These are phyloP conservation scores for Zalaria obscura DNA, from an alignment of 2,329 filamentous ascomycete genomes.

Conservation along the genomic window DNA sequence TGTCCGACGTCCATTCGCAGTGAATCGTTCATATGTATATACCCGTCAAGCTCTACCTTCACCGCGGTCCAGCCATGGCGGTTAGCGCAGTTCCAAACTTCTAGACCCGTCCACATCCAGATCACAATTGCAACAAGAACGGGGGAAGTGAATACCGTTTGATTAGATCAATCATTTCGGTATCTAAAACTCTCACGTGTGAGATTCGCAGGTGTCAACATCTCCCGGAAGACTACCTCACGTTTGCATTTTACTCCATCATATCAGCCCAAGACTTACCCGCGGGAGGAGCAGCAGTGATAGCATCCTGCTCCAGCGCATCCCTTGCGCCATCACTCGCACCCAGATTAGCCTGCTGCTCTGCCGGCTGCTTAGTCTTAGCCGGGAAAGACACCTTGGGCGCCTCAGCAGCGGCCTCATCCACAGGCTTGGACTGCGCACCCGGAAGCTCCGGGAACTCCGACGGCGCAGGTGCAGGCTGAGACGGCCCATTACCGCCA, in stretches of 20 bases:
- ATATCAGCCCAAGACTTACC: conserved; percentile 9
- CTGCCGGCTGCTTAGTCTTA: conserved; percentile 1
- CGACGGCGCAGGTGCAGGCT: conserved; percentile 21
- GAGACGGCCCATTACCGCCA: conserved; percentile 11
- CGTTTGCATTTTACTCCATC: conserved; percentile 4
- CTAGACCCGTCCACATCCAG: too few relatives aligned
- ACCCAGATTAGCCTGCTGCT: not conserved
- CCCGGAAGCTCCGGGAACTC: conserved; percentile 33
- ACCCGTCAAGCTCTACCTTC: too few relatives aligned
- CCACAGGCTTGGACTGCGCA: conserved; percentile 19
- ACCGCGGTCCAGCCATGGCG: too few relatives aligned
- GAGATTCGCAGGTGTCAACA: too few relatives aligned
- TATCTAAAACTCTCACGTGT: too few relatives aligned
- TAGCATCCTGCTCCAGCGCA: not conserved
- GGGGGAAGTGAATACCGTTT: too few relatives aligned
- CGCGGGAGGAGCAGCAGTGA: not conserved
- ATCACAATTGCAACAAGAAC: too few relatives aligned
- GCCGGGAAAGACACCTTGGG: conserved; percentile 4
- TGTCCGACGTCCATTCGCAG: too few relatives aligned
- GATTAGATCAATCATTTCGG: too few relatives aligned
- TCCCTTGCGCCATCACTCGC: conserved; percentile 1
- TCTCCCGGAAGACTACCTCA: too few relatives aligned
- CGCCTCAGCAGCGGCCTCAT: conserved; percentile 1
- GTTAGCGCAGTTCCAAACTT: too few relatives aligned
- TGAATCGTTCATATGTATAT: too few relatives aligned